Percentiles rank a stretch among this genome's conserved stretches.
phyloP scores from a whole-genome alignment of 2,329 filamentous ascomycete species.

The Coniochaeta pulveracea region DNA sequence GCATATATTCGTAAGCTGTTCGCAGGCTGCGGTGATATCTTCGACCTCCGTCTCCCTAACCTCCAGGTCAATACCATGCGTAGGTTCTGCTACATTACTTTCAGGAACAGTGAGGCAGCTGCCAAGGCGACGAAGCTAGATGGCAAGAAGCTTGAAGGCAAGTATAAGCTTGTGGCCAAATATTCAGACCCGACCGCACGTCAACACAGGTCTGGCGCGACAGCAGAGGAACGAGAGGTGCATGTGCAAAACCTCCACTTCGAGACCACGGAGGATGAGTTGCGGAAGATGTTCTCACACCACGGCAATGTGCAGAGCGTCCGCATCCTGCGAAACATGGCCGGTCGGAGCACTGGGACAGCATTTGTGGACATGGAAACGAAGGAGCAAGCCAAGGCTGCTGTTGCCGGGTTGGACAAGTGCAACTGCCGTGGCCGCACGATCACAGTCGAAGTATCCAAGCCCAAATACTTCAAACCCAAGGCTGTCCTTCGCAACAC shows the following conservation, averaged over 20 bases:
- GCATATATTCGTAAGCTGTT: constrained; percentile 58
- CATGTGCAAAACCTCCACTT: constrained; percentile 62
- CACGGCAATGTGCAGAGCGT: constrained; percentile 67
- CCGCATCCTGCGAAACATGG: constrained; percentile 56
- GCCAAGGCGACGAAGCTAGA: constrained; percentile 63
- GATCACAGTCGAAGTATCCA: constrained; percentile 53
- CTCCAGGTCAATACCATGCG: constrained; percentile 81
- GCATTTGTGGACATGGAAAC: constrained; percentile 70
- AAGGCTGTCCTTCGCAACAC: constrained; percentile 32
- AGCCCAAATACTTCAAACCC: constrained; percentile 43
- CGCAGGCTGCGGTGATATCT: constrained; percentile 65
- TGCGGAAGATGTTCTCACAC: constrained; percentile 60
- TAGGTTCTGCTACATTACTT: constrained; percentile 95
- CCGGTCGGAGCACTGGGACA: constrained; percentile 62
- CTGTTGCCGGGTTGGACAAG: constrained; percentile 58
- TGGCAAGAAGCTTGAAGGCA: constrained; percentile 55
- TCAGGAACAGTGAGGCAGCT: constrained; percentile 57
- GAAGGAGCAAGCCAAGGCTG: constrained; percentile 55
- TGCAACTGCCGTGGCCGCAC: constrained; percentile 57
- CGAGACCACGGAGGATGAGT: constrained; percentile 51
- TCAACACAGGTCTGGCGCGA: constrained; percentile 67
- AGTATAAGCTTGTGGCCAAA: constrained; percentile 61
- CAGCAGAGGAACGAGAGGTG: constrained; percentile 80
- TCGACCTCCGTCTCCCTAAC: constrained; percentile 81
- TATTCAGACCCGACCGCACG: constrained; percentile 75